These are phyloP conservation scores for Lipomyces mesembrius DNA, from an alignment of 805 yeast genomes.

Conservation along the genomic window DNA sequence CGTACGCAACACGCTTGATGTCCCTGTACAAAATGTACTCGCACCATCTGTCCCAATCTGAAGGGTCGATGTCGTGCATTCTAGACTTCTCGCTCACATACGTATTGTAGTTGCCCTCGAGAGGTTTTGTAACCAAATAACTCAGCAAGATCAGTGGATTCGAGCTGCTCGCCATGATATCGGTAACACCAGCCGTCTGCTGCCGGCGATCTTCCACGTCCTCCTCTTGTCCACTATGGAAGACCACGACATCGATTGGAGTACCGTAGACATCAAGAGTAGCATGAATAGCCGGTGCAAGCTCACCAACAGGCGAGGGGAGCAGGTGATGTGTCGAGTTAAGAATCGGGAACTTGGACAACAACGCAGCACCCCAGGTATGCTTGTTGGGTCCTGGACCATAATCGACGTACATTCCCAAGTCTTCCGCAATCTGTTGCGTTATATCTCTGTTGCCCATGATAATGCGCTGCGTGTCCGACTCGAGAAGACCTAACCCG, in stretches of 20 bases:
- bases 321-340: constrained; percentile 87
- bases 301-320: constrained; percentile 97
- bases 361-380: constrained; percentile 95
- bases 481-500: constrained; percentile 74
- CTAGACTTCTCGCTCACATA: constrained; percentile 83
- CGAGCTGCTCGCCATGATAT: constrained; percentile 78
- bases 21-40: constrained; percentile 90
- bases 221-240: constrained; percentile 98
- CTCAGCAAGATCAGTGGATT: constrained; percentile 85
- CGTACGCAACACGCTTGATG: constrained; percentile 86
- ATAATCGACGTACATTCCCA: constrained; percentile 92
- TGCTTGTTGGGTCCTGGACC: constrained; percentile 99
- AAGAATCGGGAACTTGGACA: constrained; percentile 92
- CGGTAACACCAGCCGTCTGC: constrained; percentile 76
- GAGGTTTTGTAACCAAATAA: constrained; percentile 86
- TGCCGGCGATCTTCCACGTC: constrained; percentile 90
- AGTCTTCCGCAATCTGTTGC: constrained; percentile 85
- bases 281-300: constrained; percentile 98
- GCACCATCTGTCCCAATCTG: constrained; percentile 98
- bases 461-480: constrained; percentile 89
- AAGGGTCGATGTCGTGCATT: constrained; percentile 90
- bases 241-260: constrained; percentile 87
- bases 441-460: constrained; percentile 96
- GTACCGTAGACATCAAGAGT: constrained; percentile 90
- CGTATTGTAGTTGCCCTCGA: constrained; percentile 87